These are phyloP conservation scores for Calcarisporium arbuscula DNA, from an alignment of 2,329 filamentous ascomycete species.

Conservation along the genomic window DNA sequence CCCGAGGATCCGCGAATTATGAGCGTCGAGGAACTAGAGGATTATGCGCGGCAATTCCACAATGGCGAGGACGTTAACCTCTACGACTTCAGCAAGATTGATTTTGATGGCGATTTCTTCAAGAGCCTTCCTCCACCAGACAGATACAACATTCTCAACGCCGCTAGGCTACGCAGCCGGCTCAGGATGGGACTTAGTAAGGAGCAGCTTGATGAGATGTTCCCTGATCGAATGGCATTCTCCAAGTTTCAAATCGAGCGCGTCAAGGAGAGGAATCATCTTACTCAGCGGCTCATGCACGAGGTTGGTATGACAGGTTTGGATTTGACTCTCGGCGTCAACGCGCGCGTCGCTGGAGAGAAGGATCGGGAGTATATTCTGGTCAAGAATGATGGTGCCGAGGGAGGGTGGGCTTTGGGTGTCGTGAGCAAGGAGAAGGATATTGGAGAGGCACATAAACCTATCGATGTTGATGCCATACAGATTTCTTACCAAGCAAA, in stretches of 20 bases:
- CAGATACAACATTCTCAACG: constrained; percentile 95
- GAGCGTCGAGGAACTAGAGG: constrained; percentile 88
- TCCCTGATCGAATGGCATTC: constrained; percentile 95
- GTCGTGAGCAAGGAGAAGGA: constrained; percentile 85
- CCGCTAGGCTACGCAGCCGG: constrained; percentile 78
- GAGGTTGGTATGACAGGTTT: constrained; percentile 82
- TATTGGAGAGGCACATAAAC: constrained; percentile 72
- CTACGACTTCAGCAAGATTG: constrained; percentile 98
- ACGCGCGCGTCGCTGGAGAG: constrained; percentile 71
- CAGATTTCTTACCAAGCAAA: constrained; percentile 50
- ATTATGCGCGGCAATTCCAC: constrained; percentile 89
- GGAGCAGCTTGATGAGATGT: constrained; percentile 94
- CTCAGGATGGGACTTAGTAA: constrained; percentile 95
- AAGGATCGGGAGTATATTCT: constrained; percentile 90
- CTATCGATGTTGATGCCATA: constrained; percentile 80
- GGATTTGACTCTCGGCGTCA: constrained; percentile 61
- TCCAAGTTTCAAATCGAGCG: constrained; percentile 94
- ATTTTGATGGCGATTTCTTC: constrained; percentile 95
- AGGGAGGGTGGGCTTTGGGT: constrained; percentile 92
- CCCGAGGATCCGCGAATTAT: constrained; percentile 93
- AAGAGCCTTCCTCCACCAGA: constrained; percentile 82
- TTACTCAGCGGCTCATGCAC: constrained; percentile 92
- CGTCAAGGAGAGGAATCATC: constrained; percentile 84
- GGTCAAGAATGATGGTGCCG: constrained; percentile 89
- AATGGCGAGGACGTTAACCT: constrained; percentile 83